Conservation (phyloP, 768 basidiomycete species). For the Coprinopsis strossmayeri region DNA sequence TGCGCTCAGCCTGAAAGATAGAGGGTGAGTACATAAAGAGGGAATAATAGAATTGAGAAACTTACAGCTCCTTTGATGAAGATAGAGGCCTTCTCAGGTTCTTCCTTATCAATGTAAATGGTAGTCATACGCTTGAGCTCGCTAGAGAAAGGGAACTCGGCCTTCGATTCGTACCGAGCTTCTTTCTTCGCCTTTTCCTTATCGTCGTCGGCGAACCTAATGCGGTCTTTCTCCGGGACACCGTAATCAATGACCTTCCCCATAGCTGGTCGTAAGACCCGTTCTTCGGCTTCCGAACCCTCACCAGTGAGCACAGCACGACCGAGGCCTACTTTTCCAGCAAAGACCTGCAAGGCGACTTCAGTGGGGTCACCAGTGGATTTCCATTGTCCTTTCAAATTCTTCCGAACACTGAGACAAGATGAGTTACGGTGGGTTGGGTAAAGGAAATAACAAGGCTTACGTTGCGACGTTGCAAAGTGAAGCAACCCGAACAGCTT, state of each 20-base stretch:
- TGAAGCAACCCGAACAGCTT: constrained; percentile 25
- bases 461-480: constrained; percentile 33
- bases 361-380: constrained; percentile 51
- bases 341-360: constrained; percentile 50
- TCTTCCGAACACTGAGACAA: constrained; percentile 25
- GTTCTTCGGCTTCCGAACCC: constrained; percentile 14
- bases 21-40: neutral
- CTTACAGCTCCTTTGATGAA: constrained; percentile 33
- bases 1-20: constrained; percentile 29
- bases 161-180: constrained; percentile 24
- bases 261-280: constrained; percentile 16
- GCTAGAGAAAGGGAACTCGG: constrained; percentile 43
- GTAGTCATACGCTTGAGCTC: constrained; percentile 46
- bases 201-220: constrained; percentile 14
- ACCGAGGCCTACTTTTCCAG: constrained; percentile 41
- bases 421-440: neutral
- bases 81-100: constrained; percentile 17
- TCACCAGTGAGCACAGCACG: constrained; percentile 22
- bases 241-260: constrained; percentile 21
- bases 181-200: constrained; percentile 14
- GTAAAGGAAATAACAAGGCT: constrained; percentile 8
- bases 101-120: constrained; percentile 25
- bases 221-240: constrained; percentile 18
- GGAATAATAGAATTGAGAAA: neutral
- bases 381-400: constrained; percentile 36